phyloP scores from a whole-genome alignment of 805 yeast species.

The Pichia nanzhaoensis region DNA sequence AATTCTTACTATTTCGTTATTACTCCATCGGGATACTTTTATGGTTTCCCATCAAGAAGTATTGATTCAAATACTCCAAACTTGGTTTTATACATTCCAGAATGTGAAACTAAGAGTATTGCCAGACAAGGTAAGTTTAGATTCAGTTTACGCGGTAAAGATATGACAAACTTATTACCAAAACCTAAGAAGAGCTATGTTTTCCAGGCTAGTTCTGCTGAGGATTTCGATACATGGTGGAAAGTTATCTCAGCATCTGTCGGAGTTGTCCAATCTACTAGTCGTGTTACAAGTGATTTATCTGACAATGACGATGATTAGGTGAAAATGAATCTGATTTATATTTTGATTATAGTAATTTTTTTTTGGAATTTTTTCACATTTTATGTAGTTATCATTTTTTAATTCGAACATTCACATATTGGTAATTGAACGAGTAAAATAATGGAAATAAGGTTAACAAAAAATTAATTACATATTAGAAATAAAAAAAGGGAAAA shows the following conservation, averaged over 20 bases:
- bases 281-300: slow-evolving; percentile 2
- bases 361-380: neutral
- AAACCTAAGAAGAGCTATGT: slow-evolving; percentile 28
- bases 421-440: too few species aligned
- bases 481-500: neutral
- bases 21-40: slow-evolving; percentile 38
- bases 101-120: slow-evolving; percentile 28
- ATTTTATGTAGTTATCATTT: too few species aligned
- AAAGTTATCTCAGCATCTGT: slow-evolving; percentile 30
- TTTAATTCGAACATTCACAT: too few species aligned
- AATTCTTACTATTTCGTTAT: slow-evolving; percentile 41
- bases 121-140: slow-evolving; percentile 32
- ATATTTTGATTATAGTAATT: neutral
- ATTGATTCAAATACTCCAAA: slow-evolving; percentile 39
- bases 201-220: slow-evolving; percentile 39
- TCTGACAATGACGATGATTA: neutral
- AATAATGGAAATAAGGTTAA: too few species aligned
- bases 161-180: slow-evolving; percentile 32
- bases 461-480: neutral
- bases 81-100: slow-evolving; percentile 41
- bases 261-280: slow-evolving; percentile 13
- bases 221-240: slow-evolving; percentile 43
- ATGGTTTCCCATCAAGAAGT: slow-evolving; percentile 41
- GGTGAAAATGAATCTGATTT: too few species aligned
- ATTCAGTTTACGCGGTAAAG: slow-evolving; percentile 33